Evolutionary conservation across 169 alveolate species (phyloP).

Genomic region (Amoebophrya sp.): DNA sequence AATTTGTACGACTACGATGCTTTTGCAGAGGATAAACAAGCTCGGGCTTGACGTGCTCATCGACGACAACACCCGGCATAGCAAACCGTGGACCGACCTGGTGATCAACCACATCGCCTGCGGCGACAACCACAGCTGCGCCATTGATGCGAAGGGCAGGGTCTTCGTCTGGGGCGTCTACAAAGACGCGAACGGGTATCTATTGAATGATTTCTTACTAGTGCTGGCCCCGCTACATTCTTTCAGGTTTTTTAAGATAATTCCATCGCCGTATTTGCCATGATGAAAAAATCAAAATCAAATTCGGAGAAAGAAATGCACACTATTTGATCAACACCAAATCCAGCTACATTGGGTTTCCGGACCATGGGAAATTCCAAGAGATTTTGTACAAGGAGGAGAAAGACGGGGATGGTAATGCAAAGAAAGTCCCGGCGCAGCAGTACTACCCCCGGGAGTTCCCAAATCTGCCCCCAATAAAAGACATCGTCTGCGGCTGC

Average conservation of each 20-base stretch:
- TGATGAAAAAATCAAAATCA: background rate
- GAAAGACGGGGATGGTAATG: background rate
- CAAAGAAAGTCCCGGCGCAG: background rate
- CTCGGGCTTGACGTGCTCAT: too few species aligned
- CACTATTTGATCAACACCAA: too few species aligned
- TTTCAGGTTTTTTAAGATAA: too few species aligned
- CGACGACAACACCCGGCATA: too few species aligned
- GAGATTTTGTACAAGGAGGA: background rate
- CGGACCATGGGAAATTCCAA: background rate
- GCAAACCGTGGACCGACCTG: too few species aligned
- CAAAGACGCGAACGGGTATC: background rate
- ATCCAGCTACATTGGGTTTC: background rate
- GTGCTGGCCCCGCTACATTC: too few species aligned
- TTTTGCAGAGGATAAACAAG: too few species aligned
- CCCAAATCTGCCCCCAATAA: background rate
- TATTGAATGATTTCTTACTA: too few species aligned
- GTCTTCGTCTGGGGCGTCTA: background rate
- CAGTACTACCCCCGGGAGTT: background rate
- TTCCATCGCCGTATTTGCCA: background rate
- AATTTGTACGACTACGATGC: too few species aligned
- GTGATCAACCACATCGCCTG: background rate
- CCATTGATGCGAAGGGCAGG: background rate
- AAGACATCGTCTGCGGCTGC: background rate
- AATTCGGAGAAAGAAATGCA: too few species aligned
- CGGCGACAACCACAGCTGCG: background rate